Percentiles rank a stretch among this genome's conserved stretches.
Evolutionary conservation across 768 basidiomycete genomes (phyloP).

Genomic region (Mycena leptocephala): DNA sequence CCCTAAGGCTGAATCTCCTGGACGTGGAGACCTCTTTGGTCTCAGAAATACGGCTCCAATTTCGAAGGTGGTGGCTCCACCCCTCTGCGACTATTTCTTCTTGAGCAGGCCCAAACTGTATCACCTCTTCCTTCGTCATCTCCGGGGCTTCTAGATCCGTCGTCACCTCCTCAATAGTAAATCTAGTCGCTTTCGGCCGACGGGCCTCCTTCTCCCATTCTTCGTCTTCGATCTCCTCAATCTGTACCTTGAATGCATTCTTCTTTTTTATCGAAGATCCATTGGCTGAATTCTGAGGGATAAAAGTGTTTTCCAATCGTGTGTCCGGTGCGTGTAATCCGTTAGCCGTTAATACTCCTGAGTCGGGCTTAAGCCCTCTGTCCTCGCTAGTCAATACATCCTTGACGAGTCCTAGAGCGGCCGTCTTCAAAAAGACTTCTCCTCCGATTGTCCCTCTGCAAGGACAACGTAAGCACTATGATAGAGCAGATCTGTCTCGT

Average conservation of each 20-base stretch:
- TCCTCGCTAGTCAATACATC: neutral
- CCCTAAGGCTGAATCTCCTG: neutral
- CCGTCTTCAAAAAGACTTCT: too few species aligned
- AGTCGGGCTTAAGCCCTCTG: neutral
- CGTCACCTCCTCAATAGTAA: neutral
- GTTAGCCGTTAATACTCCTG: neutral
- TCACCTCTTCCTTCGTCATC: neutral
- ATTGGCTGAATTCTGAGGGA: too few species aligned
- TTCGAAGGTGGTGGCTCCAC: neutral
- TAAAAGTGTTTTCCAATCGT: too few species aligned
- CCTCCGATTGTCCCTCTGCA: too few species aligned
- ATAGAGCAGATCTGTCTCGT: neutral
- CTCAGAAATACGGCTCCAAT: neutral
- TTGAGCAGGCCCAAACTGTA: neutral
- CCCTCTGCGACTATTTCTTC: neutral
- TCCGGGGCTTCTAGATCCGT: too few species aligned
- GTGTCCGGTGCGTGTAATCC: neutral
- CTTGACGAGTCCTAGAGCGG: neutral
- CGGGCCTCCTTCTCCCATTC: neutral
- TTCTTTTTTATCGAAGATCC: too few species aligned
- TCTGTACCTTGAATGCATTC: neutral
- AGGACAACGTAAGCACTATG: too few species aligned
- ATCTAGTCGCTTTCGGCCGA: neutral
- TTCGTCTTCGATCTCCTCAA: neutral
- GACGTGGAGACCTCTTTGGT: neutral